Percentiles rank a stretch among this genome's conserved stretches.
Evolutionary conservation across 192 early-diverging fungal genomes (phyloP).

Genomic region (Chytriomyces sp.): DNA sequence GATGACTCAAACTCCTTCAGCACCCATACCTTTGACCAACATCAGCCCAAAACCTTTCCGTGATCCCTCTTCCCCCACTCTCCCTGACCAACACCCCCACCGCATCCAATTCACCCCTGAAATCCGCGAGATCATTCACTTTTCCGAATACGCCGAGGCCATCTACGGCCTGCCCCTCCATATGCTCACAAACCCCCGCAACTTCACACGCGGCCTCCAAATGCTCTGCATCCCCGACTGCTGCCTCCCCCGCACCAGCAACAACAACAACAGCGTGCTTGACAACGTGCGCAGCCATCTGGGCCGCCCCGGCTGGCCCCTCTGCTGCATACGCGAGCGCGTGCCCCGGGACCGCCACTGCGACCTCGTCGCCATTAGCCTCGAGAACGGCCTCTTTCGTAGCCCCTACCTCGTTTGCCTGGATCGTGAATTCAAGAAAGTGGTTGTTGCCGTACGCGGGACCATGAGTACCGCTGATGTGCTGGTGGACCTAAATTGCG

Average conservation of each 20-base stretch:
- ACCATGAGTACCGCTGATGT: slow-evolving; percentile 53
- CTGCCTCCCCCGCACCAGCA: slow-evolving; percentile 12
- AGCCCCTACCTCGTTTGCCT: slow-evolving; percentile 50
- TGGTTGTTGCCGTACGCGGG: slow-evolving; percentile 54
- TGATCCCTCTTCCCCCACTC: background rate
- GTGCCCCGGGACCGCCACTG: slow-evolving; percentile 32
- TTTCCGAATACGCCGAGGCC: slow-evolving; percentile 45
- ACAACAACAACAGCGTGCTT: slow-evolving; percentile 5
- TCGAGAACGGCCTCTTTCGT: slow-evolving; percentile 47
- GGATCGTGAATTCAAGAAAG: slow-evolving; percentile 40
- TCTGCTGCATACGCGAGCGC: slow-evolving; percentile 25
- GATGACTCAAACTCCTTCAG: background rate
- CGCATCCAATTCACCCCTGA: slow-evolving; percentile 11
- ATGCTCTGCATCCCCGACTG: slow-evolving; percentile 38
- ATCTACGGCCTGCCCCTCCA: slow-evolving; percentile 56
- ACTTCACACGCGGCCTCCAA: slow-evolving; percentile 24
- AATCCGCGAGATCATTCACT: slow-evolving; percentile 35
- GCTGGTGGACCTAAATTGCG: slow-evolving; percentile 51
- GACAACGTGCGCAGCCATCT: slow-evolving; percentile 36
- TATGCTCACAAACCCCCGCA: slow-evolving; percentile 41
- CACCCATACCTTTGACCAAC: background rate
- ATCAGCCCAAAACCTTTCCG: background rate
- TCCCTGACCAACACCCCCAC: background rate
- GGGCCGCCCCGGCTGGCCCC: slow-evolving; percentile 18
- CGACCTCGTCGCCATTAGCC: slow-evolving; percentile 40